Evolutionary conservation across 208 protist species (phyloP), one percentile per base, ranked within the genome.

Genomic region (Herpetomonas tarakana): DNA sequence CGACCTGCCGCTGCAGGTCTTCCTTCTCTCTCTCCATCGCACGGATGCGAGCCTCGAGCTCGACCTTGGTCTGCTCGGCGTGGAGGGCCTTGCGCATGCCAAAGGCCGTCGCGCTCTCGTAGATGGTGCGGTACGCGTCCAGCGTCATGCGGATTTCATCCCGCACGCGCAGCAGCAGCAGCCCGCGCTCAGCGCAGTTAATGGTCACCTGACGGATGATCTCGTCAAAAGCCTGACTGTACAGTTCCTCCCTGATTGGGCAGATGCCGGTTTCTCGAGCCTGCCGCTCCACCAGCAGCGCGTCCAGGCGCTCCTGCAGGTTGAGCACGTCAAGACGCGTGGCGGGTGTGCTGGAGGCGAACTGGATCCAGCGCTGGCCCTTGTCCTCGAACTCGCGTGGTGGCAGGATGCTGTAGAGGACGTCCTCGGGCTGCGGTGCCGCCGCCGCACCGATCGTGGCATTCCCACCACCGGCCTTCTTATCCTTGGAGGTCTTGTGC

Each of bases 131-230:
- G 73, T 95, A 91, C 28, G 88, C 85, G 64, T 91, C 85, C 29
- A 95, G 70, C 41, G 85, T 89, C 83, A 91, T 91, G 46, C 81
- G 82, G 51, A 99, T 81, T 68, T 99, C 98, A 64, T 99, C 98
- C 0, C 98, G 77, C 41, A 99, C 94, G 14, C 97, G 88, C 27
- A 99, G 81, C 18, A 99, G 80, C 30, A 99, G 76, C 31, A 99
- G 72, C 0, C 98, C 98, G 19, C 98, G 74, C 84, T 99, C 98
- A 0, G 96, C 92, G 59, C 97, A 99, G 71, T 98, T 98, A 55
- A 99, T 93, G 2, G 98, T 99, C 19, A 99, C 97, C 67, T 99
- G 93, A 1, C 98, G 94, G 65, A 99, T 99, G 12, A 99, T 55
- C 58, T 92, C 86, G 80, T 98, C 98, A 72, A 99, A 99, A 39